These are phyloP conservation scores for Juglanconis juglandina DNA, from an alignment of 2,329 filamentous ascomycete genomes.

Conservation along the genomic window DNA sequence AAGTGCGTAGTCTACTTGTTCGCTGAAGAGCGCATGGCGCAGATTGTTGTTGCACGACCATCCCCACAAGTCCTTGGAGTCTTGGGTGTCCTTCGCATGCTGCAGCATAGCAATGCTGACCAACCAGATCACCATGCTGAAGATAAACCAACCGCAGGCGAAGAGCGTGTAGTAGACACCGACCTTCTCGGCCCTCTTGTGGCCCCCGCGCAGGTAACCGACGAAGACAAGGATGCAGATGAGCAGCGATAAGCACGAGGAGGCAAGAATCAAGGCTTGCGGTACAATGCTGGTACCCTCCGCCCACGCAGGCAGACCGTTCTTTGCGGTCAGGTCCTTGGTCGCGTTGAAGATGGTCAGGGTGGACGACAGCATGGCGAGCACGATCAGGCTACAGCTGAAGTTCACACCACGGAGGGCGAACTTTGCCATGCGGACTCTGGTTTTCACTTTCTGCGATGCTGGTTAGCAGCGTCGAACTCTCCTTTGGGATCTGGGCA, in stretches of 20 bases:
- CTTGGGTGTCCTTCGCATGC: constrained; percentile 66
- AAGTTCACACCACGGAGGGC: constrained; percentile 95
- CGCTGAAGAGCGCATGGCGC: constrained; percentile 69
- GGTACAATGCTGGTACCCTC: constrained; percentile 78
- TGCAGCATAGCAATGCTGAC: constrained; percentile 82
- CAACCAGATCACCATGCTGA: constrained; percentile 90
- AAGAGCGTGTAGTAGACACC: constrained; percentile 95
- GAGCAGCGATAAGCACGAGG: constrained; percentile 75
- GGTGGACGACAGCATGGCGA: constrained; percentile 83
- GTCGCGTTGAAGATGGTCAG: constrained; percentile 93
- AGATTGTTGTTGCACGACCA: constrained; percentile 95
- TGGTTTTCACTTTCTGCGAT: constrained; percentile 80
- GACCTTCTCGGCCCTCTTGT: constrained; percentile 85
- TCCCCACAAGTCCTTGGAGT: constrained; percentile 91
- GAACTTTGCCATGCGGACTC: constrained; percentile 90
- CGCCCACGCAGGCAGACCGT: constrained; percentile 83
- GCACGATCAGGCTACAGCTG: constrained; percentile 90
- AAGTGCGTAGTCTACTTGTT: constrained; percentile 83
- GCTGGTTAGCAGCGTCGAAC: constrained; percentile 24
- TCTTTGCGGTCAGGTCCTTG: constrained; percentile 68
- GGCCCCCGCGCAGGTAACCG: constrained; percentile 85
- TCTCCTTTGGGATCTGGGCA: neutral
- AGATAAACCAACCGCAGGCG: constrained; percentile 87
- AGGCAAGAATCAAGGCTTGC: constrained; percentile 75
- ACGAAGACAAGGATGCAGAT: constrained; percentile 78